Base-by-base conservation (phyloP, 2,329 filamentous ascomycete species). In the Clathrospora elynae region DNA sequence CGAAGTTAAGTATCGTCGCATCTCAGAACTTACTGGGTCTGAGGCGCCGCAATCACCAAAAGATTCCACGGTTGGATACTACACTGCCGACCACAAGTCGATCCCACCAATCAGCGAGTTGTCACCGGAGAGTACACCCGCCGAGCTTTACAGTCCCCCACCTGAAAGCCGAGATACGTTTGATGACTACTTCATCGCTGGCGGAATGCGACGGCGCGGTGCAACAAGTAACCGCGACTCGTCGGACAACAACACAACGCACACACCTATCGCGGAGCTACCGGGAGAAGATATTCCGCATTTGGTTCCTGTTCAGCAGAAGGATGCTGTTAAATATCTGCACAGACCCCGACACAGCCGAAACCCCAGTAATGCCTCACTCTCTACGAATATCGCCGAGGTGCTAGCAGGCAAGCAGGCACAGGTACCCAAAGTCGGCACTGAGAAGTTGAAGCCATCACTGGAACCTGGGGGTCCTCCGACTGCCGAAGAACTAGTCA, bases 1-100 rank as follows among this genome's bases (percentile, higher is more conserved):
- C 12, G 56, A 68, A 48, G 46, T 64, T 42, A 69, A 66, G 38
- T 47, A 61, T 32, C 61, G 61, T 17, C 61, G 61, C 16, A 46
- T 66, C 18, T 67, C 62, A 9, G 67, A 70, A 32, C 61, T 69
- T n/a, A 60, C 49, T 9, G 63, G 64, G n/a, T 67, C 64, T 2
- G 56, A 66, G 8, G 29, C 52, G 13, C 54, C 58, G 2, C 44
- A 49, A 5, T 66, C 62, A 7, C 63, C 63, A 4, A 61, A 57
- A 35, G 40, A 56, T 2, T 53, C 55, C n/a, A 14, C 52, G 1
- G 41, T 41, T 10, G 62, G 59, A 5, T 69, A 61, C 41, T 69
- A 66, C 29, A 41, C 39, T 5, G 22, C 39, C 12, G 54, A 62
- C 4, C 40, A 58, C 5, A 66, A 67, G 24, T 53, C 51, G 4